Evolutionary conservation across 192 early-diverging fungal species (phyloP), one percentile per base, ranked within the genome.

Genomic region (Coemansia sp.): DNA sequence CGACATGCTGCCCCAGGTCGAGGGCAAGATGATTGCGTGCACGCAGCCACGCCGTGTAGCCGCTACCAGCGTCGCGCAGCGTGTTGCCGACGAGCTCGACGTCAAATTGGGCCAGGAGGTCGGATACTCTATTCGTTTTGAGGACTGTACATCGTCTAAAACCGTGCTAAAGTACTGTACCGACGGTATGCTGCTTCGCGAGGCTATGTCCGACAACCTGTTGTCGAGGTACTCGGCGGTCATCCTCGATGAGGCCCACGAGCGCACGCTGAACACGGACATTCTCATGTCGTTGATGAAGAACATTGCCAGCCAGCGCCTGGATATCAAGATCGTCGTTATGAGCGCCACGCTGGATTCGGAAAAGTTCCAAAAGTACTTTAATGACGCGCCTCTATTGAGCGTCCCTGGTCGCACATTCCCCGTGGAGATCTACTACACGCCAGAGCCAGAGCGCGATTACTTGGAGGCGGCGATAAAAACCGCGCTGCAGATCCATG

Each of bases 261-360:
- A 99, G 83, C 88, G 97, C 57, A 98, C 96, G 21, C 77, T 99
- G 28, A 84, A 88, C 62, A 98, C 96, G 21, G 97, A 98, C 83
- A 96, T 99, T 70, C 84, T 99, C 47, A 98, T 99, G 97, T 96
- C 95, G 25, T 85, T 99, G 50, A 84, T 99, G 72, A 98, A 98
- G 74, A 90, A 95, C 75, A 88, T 98, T 59, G 89, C 87, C 47
- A 83, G 72, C 59, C 82, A 86, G 64, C 85, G 97, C 31, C 36
- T 62, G 14, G 96, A 98, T 72, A 80, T 99, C 33, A 94, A 95
- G 72, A 83, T 99, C 25, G 84, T 99, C 31, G 92, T 99, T 39
- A 98, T 98, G 96, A 92, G 89, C 71, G 98, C 97, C 33, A 99
- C 97, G 7, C 86, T 98, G 39, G 96, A 99, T 78, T 95, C 96